phyloP scores from a whole-genome alignment of 2,329 filamentous ascomycete genomes.

The Alternaria alternata region DNA sequence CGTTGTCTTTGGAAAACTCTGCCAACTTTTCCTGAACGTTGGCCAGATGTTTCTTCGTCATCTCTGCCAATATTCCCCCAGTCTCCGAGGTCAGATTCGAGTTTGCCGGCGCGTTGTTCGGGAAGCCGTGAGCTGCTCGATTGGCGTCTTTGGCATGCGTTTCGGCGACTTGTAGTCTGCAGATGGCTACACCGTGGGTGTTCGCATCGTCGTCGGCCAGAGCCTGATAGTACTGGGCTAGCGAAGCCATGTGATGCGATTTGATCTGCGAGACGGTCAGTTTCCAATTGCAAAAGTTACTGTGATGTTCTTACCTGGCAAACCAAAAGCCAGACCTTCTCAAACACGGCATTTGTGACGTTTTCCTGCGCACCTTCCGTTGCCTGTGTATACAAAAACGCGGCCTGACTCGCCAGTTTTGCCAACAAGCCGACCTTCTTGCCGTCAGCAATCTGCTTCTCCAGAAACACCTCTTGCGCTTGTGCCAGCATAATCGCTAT shows the following conservation, averaged over 20 bases:
- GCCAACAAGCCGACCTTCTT: constrained; percentile 93
- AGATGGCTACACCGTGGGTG: constrained; percentile 84
- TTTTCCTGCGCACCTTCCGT: constrained; percentile 92
- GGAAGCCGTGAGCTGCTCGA: constrained; percentile 79
- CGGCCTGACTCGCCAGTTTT: constrained; percentile 90
- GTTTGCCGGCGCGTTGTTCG: constrained; percentile 76
- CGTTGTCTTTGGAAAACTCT: constrained; percentile 87
- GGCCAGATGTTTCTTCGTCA: constrained; percentile 82
- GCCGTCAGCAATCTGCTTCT: constrained; percentile 91
- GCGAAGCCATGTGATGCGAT: constrained; percentile 79
- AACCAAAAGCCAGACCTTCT: constrained; percentile 89
- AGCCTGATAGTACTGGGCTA: constrained; percentile 94
- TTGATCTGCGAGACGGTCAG: constrained; percentile 66
- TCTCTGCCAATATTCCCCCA: constrained; percentile 74
- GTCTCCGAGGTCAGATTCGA: constrained; percentile 87
- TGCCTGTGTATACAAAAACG: constrained; percentile 86
- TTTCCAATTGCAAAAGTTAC: not conserved
- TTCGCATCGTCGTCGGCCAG: constrained; percentile 89
- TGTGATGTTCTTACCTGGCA: constrained; percentile 67
- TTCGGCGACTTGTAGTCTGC: constrained; percentile 83
- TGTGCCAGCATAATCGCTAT: constrained; percentile 95
- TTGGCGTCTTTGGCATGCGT: constrained; percentile 79
- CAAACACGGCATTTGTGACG: constrained; percentile 88
- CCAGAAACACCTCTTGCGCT: constrained; percentile 95
- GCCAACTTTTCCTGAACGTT: constrained; percentile 82